Evolutionary conservation across 768 basidiomycete genomes (phyloP).

Genomic region (Thelephora ganbajun): DNA sequence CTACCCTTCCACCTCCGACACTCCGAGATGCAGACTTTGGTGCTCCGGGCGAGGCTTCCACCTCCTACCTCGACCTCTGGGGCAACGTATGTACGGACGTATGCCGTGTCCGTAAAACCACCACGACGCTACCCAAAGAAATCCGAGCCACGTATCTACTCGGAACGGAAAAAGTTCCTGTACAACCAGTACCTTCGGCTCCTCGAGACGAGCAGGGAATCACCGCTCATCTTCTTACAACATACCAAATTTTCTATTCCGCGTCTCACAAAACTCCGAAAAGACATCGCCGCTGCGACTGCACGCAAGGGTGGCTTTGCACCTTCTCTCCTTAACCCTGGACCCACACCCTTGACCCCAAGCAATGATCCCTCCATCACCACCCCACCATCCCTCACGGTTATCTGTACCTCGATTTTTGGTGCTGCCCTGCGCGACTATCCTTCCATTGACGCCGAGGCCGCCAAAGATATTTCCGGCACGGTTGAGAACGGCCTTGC

Average conservation of each 20-base stretch:
- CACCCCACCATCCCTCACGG: slow-evolving; percentile 39
- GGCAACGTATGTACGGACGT: slow-evolving; percentile 12
- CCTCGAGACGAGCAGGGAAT: slow-evolving; percentile 37
- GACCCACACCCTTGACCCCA: slow-evolving; percentile 20
- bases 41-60: background rate
- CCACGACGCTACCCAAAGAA: slow-evolving; percentile 39
- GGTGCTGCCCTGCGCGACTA: slow-evolving; percentile 62
- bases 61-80: background rate
- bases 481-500: slow-evolving; percentile 48
- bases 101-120: slow-evolving; percentile 35
- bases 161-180: slow-evolving; percentile 67
- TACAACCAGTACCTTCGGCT: slow-evolving; percentile 70
- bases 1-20: background rate
- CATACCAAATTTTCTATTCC: slow-evolving; percentile 64
- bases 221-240: slow-evolving; percentile 66
- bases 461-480: slow-evolving; percentile 38
- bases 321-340: slow-evolving; percentile 15
- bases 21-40: background rate
- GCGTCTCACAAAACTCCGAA: slow-evolving; percentile 52
- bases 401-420: slow-evolving; percentile 69
- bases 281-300: slow-evolving; percentile 47
- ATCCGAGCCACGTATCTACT: slow-evolving; percentile 51
- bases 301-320: slow-evolving; percentile 21
- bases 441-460: slow-evolving; percentile 31
- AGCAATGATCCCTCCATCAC: slow-evolving; percentile 12